Evolutionary conservation across 2,329 filamentous ascomycete genomes (phyloP).

Genomic region (Scedosporium apiospermum): DNA sequence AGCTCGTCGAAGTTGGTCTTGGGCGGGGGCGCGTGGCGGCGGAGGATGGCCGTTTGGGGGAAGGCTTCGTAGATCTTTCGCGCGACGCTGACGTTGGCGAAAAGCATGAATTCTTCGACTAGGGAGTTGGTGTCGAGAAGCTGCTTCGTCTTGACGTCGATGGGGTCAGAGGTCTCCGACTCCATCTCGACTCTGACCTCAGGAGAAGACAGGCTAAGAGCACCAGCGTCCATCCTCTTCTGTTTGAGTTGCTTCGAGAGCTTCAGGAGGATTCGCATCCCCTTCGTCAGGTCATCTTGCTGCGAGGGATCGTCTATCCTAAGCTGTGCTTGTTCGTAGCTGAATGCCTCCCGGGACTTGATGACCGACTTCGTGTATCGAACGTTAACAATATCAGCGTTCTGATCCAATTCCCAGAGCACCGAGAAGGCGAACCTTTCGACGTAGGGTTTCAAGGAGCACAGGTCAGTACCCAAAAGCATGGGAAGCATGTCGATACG

Average conservation of each 20-base stretch:
- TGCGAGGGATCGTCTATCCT: slow-evolving; percentile 85
- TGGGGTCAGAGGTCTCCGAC: slow-evolving; percentile 89
- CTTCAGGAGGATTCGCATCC: slow-evolving; percentile 78
- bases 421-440: slow-evolving; percentile 83
- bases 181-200: slow-evolving; percentile 95
- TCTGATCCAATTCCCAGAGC: slow-evolving; percentile 77
- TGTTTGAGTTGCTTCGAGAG: slow-evolving; percentile 90
- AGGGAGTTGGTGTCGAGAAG: slow-evolving; percentile 93
- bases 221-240: slow-evolving; percentile 93
- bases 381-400: slow-evolving; percentile 77
- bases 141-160: slow-evolving; percentile 93
- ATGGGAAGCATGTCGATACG: slow-evolving; percentile 99
- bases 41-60: slow-evolving; percentile 88
- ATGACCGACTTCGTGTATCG: slow-evolving; percentile 97
- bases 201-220: slow-evolving; percentile 90
- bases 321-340: slow-evolving; percentile 91
- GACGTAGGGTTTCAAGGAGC: slow-evolving; percentile 95
- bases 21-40: slow-evolving; percentile 83
- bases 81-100: slow-evolving; percentile 93
- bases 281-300: slow-evolving; percentile 78
- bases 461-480: slow-evolving; percentile 90
- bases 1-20: slow-evolving; percentile 97
- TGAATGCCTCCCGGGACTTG: slow-evolving; percentile 91
- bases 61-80: slow-evolving; percentile 84
- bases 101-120: slow-evolving; percentile 98